phyloP scores from a whole-genome alignment of 768 basidiomycete species.

The Xerocomellus chrysenteron region DNA sequence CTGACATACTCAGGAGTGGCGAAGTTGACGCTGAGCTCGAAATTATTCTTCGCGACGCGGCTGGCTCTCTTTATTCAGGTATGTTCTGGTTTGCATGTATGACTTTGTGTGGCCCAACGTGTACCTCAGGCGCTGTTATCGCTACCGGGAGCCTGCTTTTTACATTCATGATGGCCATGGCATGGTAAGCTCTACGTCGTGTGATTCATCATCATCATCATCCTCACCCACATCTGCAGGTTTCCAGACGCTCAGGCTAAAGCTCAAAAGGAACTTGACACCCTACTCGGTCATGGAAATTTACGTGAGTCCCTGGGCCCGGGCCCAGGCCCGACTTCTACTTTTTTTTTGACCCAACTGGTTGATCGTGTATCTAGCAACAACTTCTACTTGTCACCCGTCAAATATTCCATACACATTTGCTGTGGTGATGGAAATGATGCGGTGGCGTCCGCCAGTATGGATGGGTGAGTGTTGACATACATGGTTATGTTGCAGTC shows the following conservation, averaged over 20 bases:
- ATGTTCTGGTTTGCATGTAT: background rate
- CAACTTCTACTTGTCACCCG: background rate
- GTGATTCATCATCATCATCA: background rate
- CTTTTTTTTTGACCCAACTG: background rate
- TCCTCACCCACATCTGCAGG: background rate
- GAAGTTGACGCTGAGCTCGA: conserved; percentile 1
- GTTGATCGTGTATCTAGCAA: background rate
- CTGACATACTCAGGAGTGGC: background rate
- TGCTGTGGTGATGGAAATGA: conserved; percentile 6
- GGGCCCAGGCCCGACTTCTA: background rate
- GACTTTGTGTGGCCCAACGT: background rate
- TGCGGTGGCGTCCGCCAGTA: conserved; percentile 6
- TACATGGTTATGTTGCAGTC: background rate
- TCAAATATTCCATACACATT: conserved; percentile 3
- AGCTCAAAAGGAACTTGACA: conserved; percentile 4
- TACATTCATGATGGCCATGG: conserved; percentile 8
- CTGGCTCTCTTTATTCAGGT: conserved; percentile 8
- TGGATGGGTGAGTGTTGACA: conserved; percentile 2
- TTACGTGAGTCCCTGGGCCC: background rate
- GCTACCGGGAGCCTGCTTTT: conserved; percentile 3
- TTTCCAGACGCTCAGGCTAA: background rate
- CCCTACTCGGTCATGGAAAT: conserved; percentile 6
- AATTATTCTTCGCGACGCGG: conserved; percentile 3
- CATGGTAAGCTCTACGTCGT: background rate
- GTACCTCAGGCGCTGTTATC: conserved; percentile 1